Percentiles rank a stretch among this genome's conserved stretches.
These are phyloP conservation scores for Jacaranda mimosifolia DNA, from an alignment of 257 asterid genomes.

Conservation along the genomic window DNA sequence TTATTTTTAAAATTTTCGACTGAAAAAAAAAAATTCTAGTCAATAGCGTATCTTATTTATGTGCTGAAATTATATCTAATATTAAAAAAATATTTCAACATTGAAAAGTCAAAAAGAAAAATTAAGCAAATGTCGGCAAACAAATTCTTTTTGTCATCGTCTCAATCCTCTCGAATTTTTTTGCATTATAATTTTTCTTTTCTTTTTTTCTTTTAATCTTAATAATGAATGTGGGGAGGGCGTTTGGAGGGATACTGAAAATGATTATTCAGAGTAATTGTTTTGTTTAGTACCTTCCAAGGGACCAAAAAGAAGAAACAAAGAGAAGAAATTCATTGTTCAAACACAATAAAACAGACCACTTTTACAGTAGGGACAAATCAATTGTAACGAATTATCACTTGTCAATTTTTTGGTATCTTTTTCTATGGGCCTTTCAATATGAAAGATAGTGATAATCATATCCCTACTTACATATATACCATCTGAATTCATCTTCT, in stretches of 20 bases:
- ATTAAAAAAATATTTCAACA: neutral
- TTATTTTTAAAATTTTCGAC: slow-evolving; percentile 14
- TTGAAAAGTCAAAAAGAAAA: neutral
- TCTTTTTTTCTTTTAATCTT: slow-evolving; percentile 1
- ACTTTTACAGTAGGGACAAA: too few relatives aligned
- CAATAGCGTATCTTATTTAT: too few relatives aligned
- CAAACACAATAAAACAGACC: too few relatives aligned
- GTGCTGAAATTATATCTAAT: too few relatives aligned
- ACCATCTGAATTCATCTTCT: too few relatives aligned
- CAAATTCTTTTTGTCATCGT: slow-evolving; percentile 16
- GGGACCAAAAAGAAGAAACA: neutral
- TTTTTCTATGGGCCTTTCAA: too few relatives aligned
- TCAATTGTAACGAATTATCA: too few relatives aligned
- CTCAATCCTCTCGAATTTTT: neutral
- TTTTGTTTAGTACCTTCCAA: slow-evolving; percentile 10
- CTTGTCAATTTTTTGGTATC: too few relatives aligned
- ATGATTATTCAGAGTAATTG: slow-evolving; percentile 26
- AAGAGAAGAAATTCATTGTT: too few relatives aligned
- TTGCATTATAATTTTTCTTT: neutral
- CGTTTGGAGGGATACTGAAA: slow-evolving; percentile 20
- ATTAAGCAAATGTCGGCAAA: neutral
- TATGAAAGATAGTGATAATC: too few relatives aligned
- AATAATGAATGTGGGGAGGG: neutral
- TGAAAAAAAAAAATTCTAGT: neutral
- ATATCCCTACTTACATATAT: too few relatives aligned